Conservation (phyloP, 352 stramenopile genomes). For the Phytophthora ohioensis region DNA sequence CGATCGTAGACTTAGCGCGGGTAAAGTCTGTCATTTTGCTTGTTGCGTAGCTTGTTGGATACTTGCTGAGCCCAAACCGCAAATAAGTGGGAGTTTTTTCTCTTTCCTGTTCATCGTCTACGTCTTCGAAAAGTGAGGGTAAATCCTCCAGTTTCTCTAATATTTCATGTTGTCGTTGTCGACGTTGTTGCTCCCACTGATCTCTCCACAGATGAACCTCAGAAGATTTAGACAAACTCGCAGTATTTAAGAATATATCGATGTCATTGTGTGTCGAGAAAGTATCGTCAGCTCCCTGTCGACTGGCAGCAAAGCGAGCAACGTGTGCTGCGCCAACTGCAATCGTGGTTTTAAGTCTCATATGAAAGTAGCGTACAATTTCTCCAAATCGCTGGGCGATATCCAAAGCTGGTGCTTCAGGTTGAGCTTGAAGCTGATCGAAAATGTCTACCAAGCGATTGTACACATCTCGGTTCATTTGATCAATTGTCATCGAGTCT, state of each 20-base stretch:
- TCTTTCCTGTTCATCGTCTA: slow-evolving; percentile 5
- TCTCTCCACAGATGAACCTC: slow-evolving; percentile 18
- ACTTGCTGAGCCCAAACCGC: slow-evolving; percentile 26
- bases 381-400: not conserved
- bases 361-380: slow-evolving; percentile 15
- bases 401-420: not conserved
- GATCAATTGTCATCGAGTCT: not conserved
- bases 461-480: slow-evolving; percentile 21
- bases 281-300: slow-evolving; percentile 14
- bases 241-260: slow-evolving; percentile 5
- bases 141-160: slow-evolving; percentile 12
- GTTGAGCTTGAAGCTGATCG: slow-evolving; percentile 7
- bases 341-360: not conserved
- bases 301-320: slow-evolving; percentile 10
- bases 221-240: not conserved
- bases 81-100: slow-evolving; percentile 22
- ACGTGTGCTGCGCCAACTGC: not conserved
- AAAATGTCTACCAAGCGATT: slow-evolving; percentile 14
- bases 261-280: slow-evolving; percentile 17
- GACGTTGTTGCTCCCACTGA: slow-evolving; percentile 5
- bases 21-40: slow-evolving; percentile 10
- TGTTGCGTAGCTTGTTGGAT: slow-evolving; percentile 13
- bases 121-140: slow-evolving; percentile 1
- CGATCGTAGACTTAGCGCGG: slow-evolving; percentile 1
- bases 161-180: slow-evolving; percentile 18